phyloP scores from a whole-genome alignment of 495 filamentous ascomycete genomes.

The Penicillium manginii region DNA sequence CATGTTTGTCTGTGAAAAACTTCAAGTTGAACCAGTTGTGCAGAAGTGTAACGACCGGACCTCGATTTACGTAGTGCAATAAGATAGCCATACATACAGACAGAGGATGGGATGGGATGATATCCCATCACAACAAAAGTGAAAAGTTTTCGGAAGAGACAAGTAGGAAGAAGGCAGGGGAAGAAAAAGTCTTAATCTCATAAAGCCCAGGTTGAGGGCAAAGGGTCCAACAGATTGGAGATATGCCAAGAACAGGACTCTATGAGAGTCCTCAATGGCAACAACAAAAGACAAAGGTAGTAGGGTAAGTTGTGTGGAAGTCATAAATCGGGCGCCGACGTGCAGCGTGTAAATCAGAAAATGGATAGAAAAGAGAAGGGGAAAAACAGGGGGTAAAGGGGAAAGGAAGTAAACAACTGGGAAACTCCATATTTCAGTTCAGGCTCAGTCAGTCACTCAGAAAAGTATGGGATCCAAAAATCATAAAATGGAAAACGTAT shows the following conservation, averaged over 20 bases:
- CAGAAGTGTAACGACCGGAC: neutral
- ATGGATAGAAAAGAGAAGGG: conserved; percentile 2
- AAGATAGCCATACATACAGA: conserved; percentile 22
- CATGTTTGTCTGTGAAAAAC: neutral
- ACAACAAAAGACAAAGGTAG: neutral
- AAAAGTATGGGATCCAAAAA: conserved; percentile 10
- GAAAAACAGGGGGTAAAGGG: neutral
- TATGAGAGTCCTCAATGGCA: neutral
- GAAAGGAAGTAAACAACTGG: neutral
- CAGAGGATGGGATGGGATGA: too few relatives aligned
- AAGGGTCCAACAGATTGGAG: conserved; percentile 9
- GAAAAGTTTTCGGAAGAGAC: conserved; percentile 29
- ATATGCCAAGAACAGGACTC: conserved; percentile 6
- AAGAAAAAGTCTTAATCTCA: conserved; percentile 19
- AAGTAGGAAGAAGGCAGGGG: conserved; percentile 1
- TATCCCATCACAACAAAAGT: conserved; percentile 7
- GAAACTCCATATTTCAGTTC: conserved; percentile 14
- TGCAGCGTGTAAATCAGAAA: conserved; percentile 4
- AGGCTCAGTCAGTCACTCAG: conserved; percentile 8
- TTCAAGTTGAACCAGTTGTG: neutral
- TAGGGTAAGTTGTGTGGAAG: conserved; percentile 23
- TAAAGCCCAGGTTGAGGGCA: conserved; percentile 10
- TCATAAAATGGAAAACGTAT: conserved; percentile 23
- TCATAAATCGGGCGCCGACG: conserved; percentile 4
- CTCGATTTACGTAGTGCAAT: conserved; percentile 33